Percentiles rank a stretch among this genome's conserved stretches.
Conservation (phyloP, 768 basidiomycete species). For the Tylopilus sp. region DNA sequence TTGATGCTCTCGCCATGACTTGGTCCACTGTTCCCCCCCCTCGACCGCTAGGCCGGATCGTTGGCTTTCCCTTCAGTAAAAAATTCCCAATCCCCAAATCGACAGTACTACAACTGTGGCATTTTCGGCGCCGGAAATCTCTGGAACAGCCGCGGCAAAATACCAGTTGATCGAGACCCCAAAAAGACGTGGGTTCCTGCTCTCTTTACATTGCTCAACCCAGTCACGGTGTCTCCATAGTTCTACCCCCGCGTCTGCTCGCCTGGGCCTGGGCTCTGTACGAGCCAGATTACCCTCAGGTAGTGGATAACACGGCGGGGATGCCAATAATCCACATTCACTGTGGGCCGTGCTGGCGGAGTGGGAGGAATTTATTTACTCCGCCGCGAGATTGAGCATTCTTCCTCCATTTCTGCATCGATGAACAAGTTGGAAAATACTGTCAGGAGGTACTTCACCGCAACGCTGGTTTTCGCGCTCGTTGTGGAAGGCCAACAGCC, state of each 20-base stretch:
- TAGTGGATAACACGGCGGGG: background rate
- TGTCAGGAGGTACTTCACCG: constrained; percentile 47
- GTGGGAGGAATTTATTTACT: background rate
- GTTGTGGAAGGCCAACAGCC: constrained; percentile 51
- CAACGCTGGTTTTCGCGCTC: constrained; percentile 60
- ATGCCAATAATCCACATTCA: background rate
- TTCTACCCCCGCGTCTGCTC: background rate
- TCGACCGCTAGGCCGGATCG: no score
- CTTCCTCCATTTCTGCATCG: constrained; percentile 36
- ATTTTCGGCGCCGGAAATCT: background rate
- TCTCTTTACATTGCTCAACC: background rate
- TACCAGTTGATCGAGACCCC: constrained; percentile 1
- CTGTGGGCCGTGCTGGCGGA: constrained; percentile 1
- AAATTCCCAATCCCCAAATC: background rate
- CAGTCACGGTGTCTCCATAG: no score
- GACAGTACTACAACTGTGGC: no score
- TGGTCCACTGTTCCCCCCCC: background rate
- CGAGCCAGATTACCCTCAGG: background rate
- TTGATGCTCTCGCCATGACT: background rate
- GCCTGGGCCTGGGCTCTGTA: background rate
- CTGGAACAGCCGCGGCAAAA: background rate
- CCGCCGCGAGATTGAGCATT: background rate
- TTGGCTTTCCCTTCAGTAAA: background rate
- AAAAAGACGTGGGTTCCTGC: background rate
- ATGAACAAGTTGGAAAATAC: constrained; percentile 48